phyloP scores from a whole-genome alignment of 768 basidiomycete genomes.

The Macrocybe gigantea region DNA sequence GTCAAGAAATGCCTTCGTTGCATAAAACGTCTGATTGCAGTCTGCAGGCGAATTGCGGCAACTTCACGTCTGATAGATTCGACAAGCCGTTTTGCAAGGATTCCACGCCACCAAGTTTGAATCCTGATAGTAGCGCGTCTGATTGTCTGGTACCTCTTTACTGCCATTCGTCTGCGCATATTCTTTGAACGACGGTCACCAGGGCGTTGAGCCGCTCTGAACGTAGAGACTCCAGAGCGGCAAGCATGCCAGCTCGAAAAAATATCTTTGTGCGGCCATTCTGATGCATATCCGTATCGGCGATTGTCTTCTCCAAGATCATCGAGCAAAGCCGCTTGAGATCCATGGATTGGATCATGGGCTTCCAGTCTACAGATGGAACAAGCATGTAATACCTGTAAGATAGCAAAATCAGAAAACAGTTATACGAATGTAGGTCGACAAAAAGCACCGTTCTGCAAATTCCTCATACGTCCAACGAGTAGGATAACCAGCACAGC shows the following conservation, averaged over 20 bases:
- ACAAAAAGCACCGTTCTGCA: constrained; percentile 69
- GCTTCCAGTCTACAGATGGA: constrained; percentile 78
- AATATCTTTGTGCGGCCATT: constrained; percentile 97
- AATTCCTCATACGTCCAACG: constrained; percentile 99
- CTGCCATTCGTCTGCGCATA: constrained; percentile 80
- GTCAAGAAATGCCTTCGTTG: constrained; percentile 68
- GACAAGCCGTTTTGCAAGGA: constrained; percentile 68
- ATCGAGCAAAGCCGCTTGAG: constrained; percentile 74
- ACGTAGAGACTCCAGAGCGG: constrained; percentile 87
- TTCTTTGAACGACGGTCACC: constrained; percentile 97
- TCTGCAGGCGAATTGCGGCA: constrained; percentile 75
- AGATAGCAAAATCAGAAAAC: constrained; percentile 8
- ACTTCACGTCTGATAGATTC: constrained; percentile 65
- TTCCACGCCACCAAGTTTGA: constrained; percentile 94
- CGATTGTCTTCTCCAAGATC: constrained; percentile 83
- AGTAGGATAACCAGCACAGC: constrained; percentile 97
- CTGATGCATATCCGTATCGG: constrained; percentile 95
- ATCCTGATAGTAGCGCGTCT: constrained; percentile 75
- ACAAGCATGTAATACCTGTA: constrained; percentile 95
- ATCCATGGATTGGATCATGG: constrained; percentile 78
- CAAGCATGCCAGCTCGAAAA: constrained; percentile 98
- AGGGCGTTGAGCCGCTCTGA: constrained; percentile 83
- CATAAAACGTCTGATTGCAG: constrained; percentile 60
- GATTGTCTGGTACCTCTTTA: constrained; percentile 70
- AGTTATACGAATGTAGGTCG: constrained; percentile 15